phyloP scores from a whole-genome alignment of 352 stramenopile genomes.

The Pythium brassicae region DNA sequence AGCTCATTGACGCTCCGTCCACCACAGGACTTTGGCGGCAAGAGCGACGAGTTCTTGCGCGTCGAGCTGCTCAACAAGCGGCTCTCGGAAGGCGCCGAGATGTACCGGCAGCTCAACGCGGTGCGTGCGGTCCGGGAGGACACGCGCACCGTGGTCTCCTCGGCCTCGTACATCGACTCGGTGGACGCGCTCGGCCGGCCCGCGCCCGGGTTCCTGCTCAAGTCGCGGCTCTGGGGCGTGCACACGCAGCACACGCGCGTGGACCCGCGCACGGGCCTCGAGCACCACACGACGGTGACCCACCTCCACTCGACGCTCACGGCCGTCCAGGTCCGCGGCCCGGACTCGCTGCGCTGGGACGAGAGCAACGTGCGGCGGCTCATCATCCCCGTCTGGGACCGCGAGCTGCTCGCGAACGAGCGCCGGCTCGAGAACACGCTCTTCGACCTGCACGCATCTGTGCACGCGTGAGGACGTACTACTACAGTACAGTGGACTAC shows the following conservation, averaged over 20 bases:
- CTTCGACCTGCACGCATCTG: neutral
- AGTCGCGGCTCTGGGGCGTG: neutral
- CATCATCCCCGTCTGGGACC: neutral
- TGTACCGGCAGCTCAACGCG: neutral
- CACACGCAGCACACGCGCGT: conserved; percentile 2
- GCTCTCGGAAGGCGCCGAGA: neutral
- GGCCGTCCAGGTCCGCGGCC: neutral
- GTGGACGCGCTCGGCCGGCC: neutral
- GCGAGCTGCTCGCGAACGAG: neutral
- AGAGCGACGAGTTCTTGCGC: neutral
- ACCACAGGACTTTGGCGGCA: neutral
- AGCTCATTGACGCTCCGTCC: neutral
- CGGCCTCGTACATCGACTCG: neutral
- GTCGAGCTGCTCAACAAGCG: neutral
- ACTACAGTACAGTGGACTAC: neutral
- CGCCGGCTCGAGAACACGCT: neutral
- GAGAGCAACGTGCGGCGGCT: neutral
- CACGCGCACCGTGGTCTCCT: neutral
- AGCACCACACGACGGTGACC: neutral
- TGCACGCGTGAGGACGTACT: neutral
- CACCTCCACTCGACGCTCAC: neutral
- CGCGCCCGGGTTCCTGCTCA: neutral
- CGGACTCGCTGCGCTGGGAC: neutral
- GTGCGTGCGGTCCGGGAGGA: neutral
- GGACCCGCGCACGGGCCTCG: neutral